Evolutionary conservation across 345 rosid genomes (phyloP).

Genomic region (Ceriops tagal): DNA sequence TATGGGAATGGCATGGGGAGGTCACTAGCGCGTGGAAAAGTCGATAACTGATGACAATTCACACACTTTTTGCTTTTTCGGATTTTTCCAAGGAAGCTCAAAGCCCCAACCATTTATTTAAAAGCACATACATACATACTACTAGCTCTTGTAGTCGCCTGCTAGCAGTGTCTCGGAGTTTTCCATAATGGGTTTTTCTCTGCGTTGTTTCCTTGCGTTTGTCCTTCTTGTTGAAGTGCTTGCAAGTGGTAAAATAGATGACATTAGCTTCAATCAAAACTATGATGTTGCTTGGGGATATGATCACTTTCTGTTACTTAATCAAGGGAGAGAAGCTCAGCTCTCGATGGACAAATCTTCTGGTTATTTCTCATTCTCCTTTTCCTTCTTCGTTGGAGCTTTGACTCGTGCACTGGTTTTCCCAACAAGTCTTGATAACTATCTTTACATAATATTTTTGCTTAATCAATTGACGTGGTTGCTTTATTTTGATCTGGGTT

Average conservation of each 20-base stretch:
- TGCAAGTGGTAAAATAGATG: not conserved
- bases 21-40: conserved; percentile 12
- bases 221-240: conserved; percentile 5
- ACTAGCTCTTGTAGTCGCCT: no score
- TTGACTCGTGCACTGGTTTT: not conserved
- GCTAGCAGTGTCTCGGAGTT: not conserved
- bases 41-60: not conserved
- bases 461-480: no score
- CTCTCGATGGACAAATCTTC: conserved; percentile 51
- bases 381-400: not conserved
- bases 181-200: not conserved
- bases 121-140: not conserved
- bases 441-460: not conserved
- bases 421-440: not conserved
- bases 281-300: conserved; percentile 47
- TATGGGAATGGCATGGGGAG: not conserved
- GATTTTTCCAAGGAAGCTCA: not conserved
- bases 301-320: conserved; percentile 23
- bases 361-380: conserved; percentile 24
- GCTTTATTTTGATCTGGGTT: no score
- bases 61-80: not conserved
- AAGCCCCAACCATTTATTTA: not conserved
- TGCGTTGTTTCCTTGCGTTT: conserved; percentile 1
- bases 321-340: conserved; percentile 37
- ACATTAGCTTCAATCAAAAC: conserved; percentile 27